Base-by-base conservation (phyloP, 2,329 filamentous ascomycete species). In the Alternaria arbusti region DNA sequence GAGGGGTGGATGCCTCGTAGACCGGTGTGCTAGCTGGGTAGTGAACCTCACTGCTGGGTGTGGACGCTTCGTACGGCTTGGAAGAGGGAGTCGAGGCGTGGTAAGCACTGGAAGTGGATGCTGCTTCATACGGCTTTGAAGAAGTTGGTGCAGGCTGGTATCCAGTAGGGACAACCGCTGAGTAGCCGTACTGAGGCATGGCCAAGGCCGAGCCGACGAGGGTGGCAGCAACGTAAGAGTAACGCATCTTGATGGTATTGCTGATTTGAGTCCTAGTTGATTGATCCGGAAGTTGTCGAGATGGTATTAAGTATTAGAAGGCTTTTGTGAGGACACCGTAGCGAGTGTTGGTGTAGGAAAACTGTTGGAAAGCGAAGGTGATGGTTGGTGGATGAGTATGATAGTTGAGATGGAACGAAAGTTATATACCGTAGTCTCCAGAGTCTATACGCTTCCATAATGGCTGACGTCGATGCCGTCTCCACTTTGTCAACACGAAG, bases 291-390 rank as follows among this genome's bases (percentile, higher is more conserved):
- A 26, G 55, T 26, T 57, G 43, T 65, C 26, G 46, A 54, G 49
- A 22, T 55, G 65, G 28, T 54, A 74, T 76, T 75, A 75, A 59
- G 54, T 67, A 70, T 72, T 74, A 58, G 65, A 61, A 57, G 61
- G 67, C 69, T 69, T 66, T 66, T 61, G 64, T 69, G 66, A 71
- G 68, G 66, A 63, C 66, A 71, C 68, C 63, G 61, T 68, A 75
- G 71, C 74, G 77, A 78, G 67, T 75, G 77, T 74, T 69, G 70
- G 67, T 70, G 67, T 67, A 65, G 67, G 68, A 65, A 64, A 46
- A 65, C 54, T 65, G 28, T 12, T 8, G 30, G 54, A 58, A 72
- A 78, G 76, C 76, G 77, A 78, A 74, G 47, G 74, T 74, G 55
- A 58, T 66, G 64, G 68, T 70, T 71, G 65, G 71, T 66, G 70